Base-by-base conservation (phyloP, 1,284 basidiomycete genomes). In the Apiotrichum akiyoshidainum region DNA sequence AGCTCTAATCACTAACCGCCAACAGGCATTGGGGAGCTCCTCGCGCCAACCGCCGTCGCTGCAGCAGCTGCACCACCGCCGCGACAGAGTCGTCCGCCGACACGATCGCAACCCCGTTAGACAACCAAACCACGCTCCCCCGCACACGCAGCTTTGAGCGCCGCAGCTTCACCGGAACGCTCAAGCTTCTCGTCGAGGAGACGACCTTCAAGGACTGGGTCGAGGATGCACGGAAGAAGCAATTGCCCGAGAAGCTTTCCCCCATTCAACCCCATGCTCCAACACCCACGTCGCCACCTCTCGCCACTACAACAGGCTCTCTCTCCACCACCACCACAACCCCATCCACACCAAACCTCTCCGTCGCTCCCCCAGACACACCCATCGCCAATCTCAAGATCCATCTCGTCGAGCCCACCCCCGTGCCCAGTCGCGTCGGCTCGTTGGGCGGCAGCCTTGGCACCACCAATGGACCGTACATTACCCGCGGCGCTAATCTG, bases 121-220 rank as follows among this genome's bases (percentile, higher is more conserved):
- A 65, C 26, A 3, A 31, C 26, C 26, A 31, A 3, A 3, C 26
- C 26, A 7, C 55, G 21, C 46, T 54, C 47, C 48, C 33, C 21
- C 58, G 51, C 17, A 50, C 35, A n/a, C 63, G 57, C 8, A 69
- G 67, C 31, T 54, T 58, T 41, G 72, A 71, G 35, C 52, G 58
- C 9, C 64, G 70, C 37, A 68, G 70, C 5, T 76, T 76, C 52
- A 70, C 72, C 19, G 68, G 66, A 13, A 63, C 68, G 2, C 65
- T 76, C 44, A 64, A 67, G 37, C 65, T 76, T 19, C 58, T 76
- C 9, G 62, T 74, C 16, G 72, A 74, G 46, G 65, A 64, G 21
- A 67, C 71, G 33, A 64, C 65, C 44, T 75, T 76, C 59, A 73
- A 69, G 55, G 73, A 76, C 53, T 76, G 74, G 74, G 70, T 76